Percentiles rank a stretch among this genome's conserved stretches.
phyloP scores from a whole-genome alignment of 2,329 filamentous ascomycete species.

The Colletotrichum musae region DNA sequence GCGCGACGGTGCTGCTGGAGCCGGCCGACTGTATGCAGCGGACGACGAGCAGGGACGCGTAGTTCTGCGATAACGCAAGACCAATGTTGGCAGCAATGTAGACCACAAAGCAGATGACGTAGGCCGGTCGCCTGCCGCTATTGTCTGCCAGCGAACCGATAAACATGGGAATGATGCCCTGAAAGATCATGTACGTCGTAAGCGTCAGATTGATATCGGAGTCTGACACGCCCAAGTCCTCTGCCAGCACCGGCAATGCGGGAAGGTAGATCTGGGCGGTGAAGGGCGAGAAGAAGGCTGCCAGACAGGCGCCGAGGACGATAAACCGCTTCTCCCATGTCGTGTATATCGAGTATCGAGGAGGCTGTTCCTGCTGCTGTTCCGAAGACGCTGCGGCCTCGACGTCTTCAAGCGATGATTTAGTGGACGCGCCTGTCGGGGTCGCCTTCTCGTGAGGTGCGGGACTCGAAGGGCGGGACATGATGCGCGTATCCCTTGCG shows the following conservation, averaged over 20 bases:
- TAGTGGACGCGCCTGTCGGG: conserved; percentile 6
- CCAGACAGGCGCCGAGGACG: conserved; percentile 55
- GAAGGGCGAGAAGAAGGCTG: conserved; percentile 62
- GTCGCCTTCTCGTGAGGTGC: neutral
- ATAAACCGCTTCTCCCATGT: conserved; percentile 57
- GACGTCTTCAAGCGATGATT: conserved; percentile 22
- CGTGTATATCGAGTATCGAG: conserved; percentile 56
- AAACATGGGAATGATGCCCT: conserved; percentile 70
- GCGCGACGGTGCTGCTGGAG: conserved; percentile 71
- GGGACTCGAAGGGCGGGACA: conserved; percentile 17
- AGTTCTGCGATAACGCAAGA: conserved; percentile 65
- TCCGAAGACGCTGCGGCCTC: conserved; percentile 24
- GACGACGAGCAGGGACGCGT: conserved; percentile 69
- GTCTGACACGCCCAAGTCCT: conserved; percentile 60
- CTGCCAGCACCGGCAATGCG: conserved; percentile 63
- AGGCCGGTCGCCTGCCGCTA: conserved; percentile 54
- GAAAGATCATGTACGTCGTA: conserved; percentile 72
- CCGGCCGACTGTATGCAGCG: conserved; percentile 70
- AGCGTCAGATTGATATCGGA: conserved; percentile 65
- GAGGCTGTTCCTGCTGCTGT: conserved; percentile 16
- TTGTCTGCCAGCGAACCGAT: conserved; percentile 61
- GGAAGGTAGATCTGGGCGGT: conserved; percentile 69
- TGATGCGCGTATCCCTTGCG: neutral
- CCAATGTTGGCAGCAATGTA: conserved; percentile 57
- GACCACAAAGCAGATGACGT: conserved; percentile 53